Evolutionary conservation across 1,284 basidiomycete species (phyloP), one percentile per base, ranked within the genome.

Genomic region (Trichosporon sp.): DNA sequence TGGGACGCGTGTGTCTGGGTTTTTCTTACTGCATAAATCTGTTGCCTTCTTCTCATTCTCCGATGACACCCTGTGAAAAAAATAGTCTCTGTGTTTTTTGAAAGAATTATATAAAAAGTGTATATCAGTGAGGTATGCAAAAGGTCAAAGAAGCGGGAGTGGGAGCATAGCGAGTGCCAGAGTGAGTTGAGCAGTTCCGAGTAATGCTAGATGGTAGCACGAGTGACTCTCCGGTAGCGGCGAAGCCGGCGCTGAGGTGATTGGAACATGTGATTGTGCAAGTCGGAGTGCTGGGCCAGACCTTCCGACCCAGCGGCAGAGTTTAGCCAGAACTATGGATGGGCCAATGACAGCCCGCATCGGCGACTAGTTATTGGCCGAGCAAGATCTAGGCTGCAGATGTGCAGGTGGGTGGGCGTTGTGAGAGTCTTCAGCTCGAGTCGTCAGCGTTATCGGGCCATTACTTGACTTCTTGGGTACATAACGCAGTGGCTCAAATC

Each of bases 21-120:
- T 54, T 54, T 54, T 26, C 26, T 6, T 21, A 54, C 51, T 54
- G 21, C 51, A 54, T 46, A 46, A 46, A 46, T 21, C 51, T 54
- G 51, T 54, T 54, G 51, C 32, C 26, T 63, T 63, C 59, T 54
- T 54, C 51, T 54, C 51, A 54, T 21, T 63, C 59, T 63, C 59
- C 59, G 59, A 63, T 63, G 59, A 63, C 59, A 63, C 59, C 56
- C 59, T 63, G 59, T 63, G 59, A 63, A 63, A 63, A 63, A 63
- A 63, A 37, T 35, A 63, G 32, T 40, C 31, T 37, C 26, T 26
- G 26, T 26, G 26, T 32, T 37, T 35, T 35, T 35, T 32, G 32
- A 4, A 37, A 16, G 5, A n/a, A n/a, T n/a, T 63, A 32, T 14
- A 61, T 61, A 61, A 16, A 32, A 35, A 63, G 59, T 63, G 59